Conservation (phyloP, 139 green algal species). For the Micromonas commoda region DNA sequence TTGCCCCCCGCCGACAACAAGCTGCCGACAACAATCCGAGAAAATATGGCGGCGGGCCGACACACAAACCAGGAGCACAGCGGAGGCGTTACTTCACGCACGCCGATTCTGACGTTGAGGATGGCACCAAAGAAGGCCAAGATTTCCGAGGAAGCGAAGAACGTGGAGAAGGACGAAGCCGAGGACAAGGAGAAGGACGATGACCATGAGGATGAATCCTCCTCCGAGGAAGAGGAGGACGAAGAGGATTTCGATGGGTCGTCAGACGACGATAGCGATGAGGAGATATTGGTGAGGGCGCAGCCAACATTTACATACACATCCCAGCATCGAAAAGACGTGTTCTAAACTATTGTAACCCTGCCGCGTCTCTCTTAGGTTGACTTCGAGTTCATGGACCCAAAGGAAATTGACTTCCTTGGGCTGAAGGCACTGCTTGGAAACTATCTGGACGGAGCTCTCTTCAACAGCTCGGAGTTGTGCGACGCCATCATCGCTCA, state of each 20-base stretch:
- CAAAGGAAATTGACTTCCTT: conserved; percentile 70
- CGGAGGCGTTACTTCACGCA: too few species aligned
- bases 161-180: background rate
- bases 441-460: conserved; percentile 61
- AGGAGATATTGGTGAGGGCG: conserved; percentile 36
- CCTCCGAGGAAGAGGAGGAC: background rate
- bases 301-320: too few species aligned
- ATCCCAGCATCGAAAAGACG: too few species aligned
- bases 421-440: conserved; percentile 68
- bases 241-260: conserved; percentile 21
- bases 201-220: background rate
- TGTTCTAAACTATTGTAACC: too few species aligned
- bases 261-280: conserved; percentile 9
- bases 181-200: background rate
- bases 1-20: too few species aligned
- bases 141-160: background rate
- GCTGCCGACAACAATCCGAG: too few species aligned
- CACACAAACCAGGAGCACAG: too few species aligned
- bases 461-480: conserved; percentile 58
- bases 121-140: too few species aligned
- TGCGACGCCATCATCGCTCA: conserved; percentile 66
- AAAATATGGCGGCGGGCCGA: too few species aligned
- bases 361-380: conserved; percentile 39
- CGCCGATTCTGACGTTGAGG: too few species aligned
- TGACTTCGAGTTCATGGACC: conserved; percentile 75